Percentiles rank a stretch among this genome's conserved stretches.
phyloP scores from a whole-genome alignment of 805 yeast genomes.

The Schizosaccharomyces cryophilus region DNA sequence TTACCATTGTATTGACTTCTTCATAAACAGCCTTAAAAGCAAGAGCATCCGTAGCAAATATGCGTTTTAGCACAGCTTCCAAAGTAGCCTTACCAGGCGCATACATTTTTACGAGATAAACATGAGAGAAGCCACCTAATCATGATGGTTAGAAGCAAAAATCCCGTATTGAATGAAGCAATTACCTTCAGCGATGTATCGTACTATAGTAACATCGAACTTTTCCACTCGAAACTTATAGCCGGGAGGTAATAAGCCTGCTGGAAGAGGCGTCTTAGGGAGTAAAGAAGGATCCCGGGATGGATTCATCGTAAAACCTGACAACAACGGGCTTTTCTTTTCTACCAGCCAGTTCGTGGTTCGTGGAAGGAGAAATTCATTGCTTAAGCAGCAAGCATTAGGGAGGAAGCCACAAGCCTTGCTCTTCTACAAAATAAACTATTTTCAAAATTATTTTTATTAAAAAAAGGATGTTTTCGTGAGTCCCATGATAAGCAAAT shows the following conservation, averaged over 20 bases:
- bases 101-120: conserved; percentile 50
- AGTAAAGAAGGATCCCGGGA: not conserved
- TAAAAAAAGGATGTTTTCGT: too few species aligned
- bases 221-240: conserved; percentile 62
- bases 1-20: conserved; percentile 94
- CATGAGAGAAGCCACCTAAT: conserved; percentile 64
- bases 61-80: conserved; percentile 71
- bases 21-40: conserved; percentile 63
- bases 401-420: too few species aligned
- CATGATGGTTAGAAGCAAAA: not conserved
- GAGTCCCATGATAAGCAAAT: too few species aligned
- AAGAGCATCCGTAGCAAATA: conserved; percentile 78
- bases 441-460: too few species aligned
- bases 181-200: conserved; percentile 53
- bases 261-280: not conserved
- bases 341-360: too few species aligned
- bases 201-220: conserved; percentile 40
- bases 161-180: not conserved
- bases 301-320: not conserved
- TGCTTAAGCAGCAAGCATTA: too few species aligned
- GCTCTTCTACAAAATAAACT: too few species aligned
- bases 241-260: conserved; percentile 21
- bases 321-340: not conserved
- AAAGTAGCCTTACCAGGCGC: conserved; percentile 19
- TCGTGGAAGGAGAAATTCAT: too few species aligned